A percentile compares a stretch with the other conserved stretches of the same genome.
phyloP scores from a whole-genome alignment of 2,329 filamentous ascomycete species.

The Verticillium tricorpus region DNA sequence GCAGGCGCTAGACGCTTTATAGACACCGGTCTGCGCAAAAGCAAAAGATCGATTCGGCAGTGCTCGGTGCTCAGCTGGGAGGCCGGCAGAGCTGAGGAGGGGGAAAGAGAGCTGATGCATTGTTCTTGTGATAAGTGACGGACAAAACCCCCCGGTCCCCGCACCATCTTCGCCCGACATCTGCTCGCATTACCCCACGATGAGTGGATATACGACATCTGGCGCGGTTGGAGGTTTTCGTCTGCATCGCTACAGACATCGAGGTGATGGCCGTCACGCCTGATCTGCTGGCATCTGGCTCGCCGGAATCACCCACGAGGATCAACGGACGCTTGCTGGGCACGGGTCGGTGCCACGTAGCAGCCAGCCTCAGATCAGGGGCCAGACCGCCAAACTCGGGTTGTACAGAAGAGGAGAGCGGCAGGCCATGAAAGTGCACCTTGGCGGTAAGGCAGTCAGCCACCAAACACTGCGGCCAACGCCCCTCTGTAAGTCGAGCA shows the following conservation, averaged over 20 bases:
- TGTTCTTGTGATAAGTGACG: background rate
- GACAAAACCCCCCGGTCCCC: background rate
- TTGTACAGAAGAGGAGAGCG: background rate
- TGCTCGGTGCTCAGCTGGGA: background rate
- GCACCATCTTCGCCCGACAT: background rate
- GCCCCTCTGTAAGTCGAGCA: background rate
- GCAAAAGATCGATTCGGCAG: background rate
- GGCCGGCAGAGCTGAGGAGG: background rate
- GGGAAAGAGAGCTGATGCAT: background rate
- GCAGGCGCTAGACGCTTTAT: background rate
- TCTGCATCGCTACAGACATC: too few relatives aligned
- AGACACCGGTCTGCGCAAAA: background rate
- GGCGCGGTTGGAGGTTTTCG: too few relatives aligned
- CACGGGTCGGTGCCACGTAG: background rate
- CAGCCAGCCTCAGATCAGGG: background rate
- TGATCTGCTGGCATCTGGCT: too few relatives aligned
- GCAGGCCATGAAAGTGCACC: background rate
- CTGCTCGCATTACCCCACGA: background rate
- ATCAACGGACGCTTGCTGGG: background rate
- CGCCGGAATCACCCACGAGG: background rate
- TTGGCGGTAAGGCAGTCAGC: background rate
- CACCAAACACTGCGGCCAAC: background rate
- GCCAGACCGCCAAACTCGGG: background rate
- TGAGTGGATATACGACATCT: background rate
- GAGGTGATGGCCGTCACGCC: too few relatives aligned